phyloP scores from a whole-genome alignment of 1,139 yeast species.

The Meyerozyma carpophila region DNA sequence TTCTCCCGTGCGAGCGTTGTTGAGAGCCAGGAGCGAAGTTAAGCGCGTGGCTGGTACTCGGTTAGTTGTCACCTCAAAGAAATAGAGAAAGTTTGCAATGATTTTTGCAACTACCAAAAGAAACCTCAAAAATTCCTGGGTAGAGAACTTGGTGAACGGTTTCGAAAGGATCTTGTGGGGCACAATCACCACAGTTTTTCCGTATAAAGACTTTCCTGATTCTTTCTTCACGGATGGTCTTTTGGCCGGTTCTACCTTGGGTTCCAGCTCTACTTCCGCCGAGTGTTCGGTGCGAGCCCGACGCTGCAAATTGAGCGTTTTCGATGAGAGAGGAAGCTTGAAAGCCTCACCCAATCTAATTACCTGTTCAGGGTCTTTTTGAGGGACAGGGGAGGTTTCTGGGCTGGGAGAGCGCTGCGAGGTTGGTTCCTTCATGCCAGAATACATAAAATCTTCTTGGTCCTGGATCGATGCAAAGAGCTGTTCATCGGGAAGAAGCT shows the following conservation, averaged over 20 bases:
- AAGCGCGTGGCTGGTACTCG: slow-evolving; percentile 9
- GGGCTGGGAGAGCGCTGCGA: background rate
- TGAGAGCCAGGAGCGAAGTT: background rate
- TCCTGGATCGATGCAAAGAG: slow-evolving; percentile 33
- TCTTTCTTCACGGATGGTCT: slow-evolving; percentile 4
- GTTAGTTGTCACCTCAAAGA: slow-evolving; percentile 16
- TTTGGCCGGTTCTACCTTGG: background rate
- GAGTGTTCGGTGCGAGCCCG: slow-evolving; percentile 9
- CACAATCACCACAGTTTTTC: slow-evolving; percentile 29
- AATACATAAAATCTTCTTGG: slow-evolving; percentile 26
- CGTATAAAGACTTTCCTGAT: slow-evolving; percentile 1
- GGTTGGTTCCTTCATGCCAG: slow-evolving; percentile 8
- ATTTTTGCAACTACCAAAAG: slow-evolving; percentile 34
- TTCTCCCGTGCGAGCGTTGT: slow-evolving; percentile 1
- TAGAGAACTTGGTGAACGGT: slow-evolving; percentile 35
- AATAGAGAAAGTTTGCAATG: slow-evolving; percentile 29
- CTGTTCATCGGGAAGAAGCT: slow-evolving; percentile 27
- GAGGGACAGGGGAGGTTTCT: slow-evolving; percentile 1
- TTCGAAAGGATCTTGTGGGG: slow-evolving; percentile 41
- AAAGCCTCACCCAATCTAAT: slow-evolving; percentile 33
- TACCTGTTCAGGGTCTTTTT: slow-evolving; percentile 20
- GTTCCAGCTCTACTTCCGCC: background rate
- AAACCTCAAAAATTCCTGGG: slow-evolving; percentile 35
- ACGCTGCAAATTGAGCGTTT: slow-evolving; percentile 35
- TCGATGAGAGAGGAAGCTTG: slow-evolving; percentile 37